Evolutionary conservation across 257 asterid species (phyloP).

Genomic region (Striga asiatica): DNA sequence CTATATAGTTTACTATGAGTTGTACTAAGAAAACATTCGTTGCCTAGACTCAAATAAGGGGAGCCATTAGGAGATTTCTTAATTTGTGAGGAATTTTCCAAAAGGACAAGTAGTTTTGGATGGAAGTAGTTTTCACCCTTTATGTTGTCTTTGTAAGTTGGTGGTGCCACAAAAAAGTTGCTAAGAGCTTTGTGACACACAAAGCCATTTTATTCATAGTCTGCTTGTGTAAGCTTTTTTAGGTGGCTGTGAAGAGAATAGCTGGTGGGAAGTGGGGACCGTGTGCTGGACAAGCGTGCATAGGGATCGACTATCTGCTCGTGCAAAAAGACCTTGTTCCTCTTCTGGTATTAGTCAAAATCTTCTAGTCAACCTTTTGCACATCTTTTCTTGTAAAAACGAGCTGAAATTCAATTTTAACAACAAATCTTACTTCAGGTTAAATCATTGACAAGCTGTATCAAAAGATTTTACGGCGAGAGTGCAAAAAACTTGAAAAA

Average conservation of each 20-base stretch:
- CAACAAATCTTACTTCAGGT: slow-evolving; percentile 33
- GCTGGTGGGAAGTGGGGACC: slow-evolving; percentile 87
- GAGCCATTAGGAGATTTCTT: too few species aligned
- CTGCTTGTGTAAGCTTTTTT: slow-evolving; percentile 12
- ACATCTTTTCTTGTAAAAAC: neutral
- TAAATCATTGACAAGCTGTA: slow-evolving; percentile 49
- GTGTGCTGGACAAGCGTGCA: slow-evolving; percentile 96
- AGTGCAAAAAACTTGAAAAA: slow-evolving; percentile 40
- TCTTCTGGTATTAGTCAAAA: slow-evolving; percentile 37
- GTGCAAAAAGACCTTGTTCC: slow-evolving; percentile 50
- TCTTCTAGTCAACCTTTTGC: neutral
- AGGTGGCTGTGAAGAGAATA: slow-evolving; percentile 79
- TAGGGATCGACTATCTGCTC: slow-evolving; percentile 74
- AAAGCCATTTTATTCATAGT: neutral
- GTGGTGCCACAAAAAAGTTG: neutral
- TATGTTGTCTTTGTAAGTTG: neutral
- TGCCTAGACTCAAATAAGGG: too few species aligned
- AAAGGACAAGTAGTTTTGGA: too few species aligned
- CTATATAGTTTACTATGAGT: too few species aligned
- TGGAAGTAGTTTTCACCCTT: neutral
- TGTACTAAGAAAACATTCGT: too few species aligned
- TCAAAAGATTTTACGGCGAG: slow-evolving; percentile 56
- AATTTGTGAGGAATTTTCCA: too few species aligned
- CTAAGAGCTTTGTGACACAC: neutral
- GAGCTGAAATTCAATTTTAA: neutral